Base-by-base conservation (phyloP, 768 basidiomycete species). In the Lentinula raphanica region DNA sequence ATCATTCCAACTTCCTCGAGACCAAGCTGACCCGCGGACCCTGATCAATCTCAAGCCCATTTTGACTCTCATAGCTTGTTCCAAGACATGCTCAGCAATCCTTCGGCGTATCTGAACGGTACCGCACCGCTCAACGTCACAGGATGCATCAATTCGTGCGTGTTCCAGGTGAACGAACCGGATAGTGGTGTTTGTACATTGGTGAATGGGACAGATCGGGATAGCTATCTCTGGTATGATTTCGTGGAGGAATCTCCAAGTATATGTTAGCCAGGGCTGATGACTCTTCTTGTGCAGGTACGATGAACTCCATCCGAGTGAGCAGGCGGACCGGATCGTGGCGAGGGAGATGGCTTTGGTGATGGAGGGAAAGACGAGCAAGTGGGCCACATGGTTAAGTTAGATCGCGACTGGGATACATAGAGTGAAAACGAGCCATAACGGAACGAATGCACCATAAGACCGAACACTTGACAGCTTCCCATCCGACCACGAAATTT, bases 221-320 rank as follows among this genome's bases (percentile, higher is more conserved):
- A 86, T 61, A 86, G 85, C 64, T 86, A 77, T 71, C 66, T 85
- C 45, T 87, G 85, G 85, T 83, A 62, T 53, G 80, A 65, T 4
- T 25, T 35, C 9, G 32, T 23, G 13, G 2, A 23, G 17, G 45
- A 8, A 21, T 13, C 11, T 21, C n/a, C 39, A 13, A 23, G 63
- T 60, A 56, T n/a, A n/a, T n/a, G 15, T 28, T 51, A 35, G 32
- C 13, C 32, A 35, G 13, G 39, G 54, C 7, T 49, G 44, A 8
- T 31, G 29, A 54, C 12, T 39, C 19, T 21, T 19, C 27, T 23
- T 36, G 65, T n/a, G 49, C 29, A 75, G 72, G 80, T 80, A 68
- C 59, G 82, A 86, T 61, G 84, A 85, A 60, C 70, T 86, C 17
- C 84, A 85, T 63, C 81, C 81, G 5, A 83, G 82, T 3, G 81